Percentiles rank a stretch among this genome's conserved stretches.
These are phyloP conservation scores for Hansenula lynferdii DNA, from an alignment of 1,139 yeast genomes.

Conservation along the genomic window DNA sequence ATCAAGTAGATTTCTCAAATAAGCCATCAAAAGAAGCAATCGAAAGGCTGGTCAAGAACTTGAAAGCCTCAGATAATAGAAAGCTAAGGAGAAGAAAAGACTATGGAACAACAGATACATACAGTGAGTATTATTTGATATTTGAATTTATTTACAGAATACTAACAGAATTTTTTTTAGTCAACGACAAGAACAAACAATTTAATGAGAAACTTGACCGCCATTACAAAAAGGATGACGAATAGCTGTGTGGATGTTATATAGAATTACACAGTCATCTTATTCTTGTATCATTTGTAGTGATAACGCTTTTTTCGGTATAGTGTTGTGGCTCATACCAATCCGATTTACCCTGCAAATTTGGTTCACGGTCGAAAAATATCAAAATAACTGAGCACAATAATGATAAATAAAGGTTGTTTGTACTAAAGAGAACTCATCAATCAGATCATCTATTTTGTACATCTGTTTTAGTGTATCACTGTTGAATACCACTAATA, in stretches of 20 bases:
- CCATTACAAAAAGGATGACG: conserved; percentile 34
- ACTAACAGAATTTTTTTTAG: conserved; percentile 24
- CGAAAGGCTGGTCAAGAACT: conserved; percentile 33
- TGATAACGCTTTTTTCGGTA: too few species aligned
- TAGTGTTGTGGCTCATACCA: too few species aligned
- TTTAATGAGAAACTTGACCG: conserved; percentile 71
- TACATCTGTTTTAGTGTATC: too few species aligned
- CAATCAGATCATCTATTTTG: background rate
- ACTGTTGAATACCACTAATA: too few species aligned
- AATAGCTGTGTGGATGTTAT: too few species aligned
- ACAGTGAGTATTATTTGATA: conserved; percentile 10
- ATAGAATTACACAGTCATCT: too few species aligned
- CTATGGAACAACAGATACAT: conserved; percentile 28
- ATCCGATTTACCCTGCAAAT: background rate
- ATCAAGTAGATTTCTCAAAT: conserved; percentile 12
- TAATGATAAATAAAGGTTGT: background rate
- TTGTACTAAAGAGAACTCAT: background rate
- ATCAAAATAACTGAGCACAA: background rate
- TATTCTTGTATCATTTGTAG: too few species aligned
- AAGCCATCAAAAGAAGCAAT: conserved; percentile 36
- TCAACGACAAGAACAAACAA: conserved; percentile 75
- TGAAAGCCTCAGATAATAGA: conserved; percentile 27
- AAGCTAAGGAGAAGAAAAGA: conserved; percentile 31
- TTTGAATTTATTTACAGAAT: background rate
- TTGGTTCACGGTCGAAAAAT: background rate